Conservation (phyloP, 2,329 filamentous ascomycete genomes). For the Fusarium nanum region DNA sequence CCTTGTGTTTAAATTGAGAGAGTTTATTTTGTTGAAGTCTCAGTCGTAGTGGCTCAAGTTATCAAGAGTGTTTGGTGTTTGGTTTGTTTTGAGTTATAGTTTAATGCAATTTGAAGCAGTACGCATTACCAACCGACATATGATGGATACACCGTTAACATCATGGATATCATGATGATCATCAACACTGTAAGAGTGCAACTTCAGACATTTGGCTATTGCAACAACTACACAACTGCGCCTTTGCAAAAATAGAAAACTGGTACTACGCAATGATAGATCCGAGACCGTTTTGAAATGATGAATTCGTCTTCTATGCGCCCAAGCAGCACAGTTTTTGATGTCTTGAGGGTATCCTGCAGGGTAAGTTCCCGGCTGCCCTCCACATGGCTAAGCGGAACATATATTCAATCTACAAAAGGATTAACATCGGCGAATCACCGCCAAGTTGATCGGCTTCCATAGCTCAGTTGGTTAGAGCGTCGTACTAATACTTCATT, state of each 20-base stretch:
- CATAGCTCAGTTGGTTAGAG: slow-evolving; percentile 49
- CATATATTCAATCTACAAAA: background rate
- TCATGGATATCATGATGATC: background rate
- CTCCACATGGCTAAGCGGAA: fast-evolving
- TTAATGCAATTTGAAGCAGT: background rate
- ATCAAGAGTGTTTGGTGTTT: background rate
- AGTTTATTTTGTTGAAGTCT: too few relatives aligned
- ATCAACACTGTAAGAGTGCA: fast-evolving
- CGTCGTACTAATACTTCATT: slow-evolving; percentile 46
- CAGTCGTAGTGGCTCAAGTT: background rate
- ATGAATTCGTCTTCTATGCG: background rate
- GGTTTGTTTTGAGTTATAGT: background rate
- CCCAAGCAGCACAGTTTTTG: background rate
- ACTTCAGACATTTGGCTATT: background rate
- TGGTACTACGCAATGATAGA: background rate
- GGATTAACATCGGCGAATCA: background rate
- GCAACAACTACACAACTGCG: background rate
- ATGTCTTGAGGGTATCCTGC: fast-evolving
- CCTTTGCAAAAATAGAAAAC: too few relatives aligned
- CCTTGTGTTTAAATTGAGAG: too few relatives aligned
- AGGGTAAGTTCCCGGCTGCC: background rate
- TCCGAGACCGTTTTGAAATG: background rate
- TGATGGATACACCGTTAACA: background rate
- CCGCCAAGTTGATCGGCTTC: slow-evolving; percentile 41
- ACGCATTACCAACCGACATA: fast-evolving